Conservation (phyloP, 208 protist genomes). For the Trypanosoma platydactyli region DNA sequence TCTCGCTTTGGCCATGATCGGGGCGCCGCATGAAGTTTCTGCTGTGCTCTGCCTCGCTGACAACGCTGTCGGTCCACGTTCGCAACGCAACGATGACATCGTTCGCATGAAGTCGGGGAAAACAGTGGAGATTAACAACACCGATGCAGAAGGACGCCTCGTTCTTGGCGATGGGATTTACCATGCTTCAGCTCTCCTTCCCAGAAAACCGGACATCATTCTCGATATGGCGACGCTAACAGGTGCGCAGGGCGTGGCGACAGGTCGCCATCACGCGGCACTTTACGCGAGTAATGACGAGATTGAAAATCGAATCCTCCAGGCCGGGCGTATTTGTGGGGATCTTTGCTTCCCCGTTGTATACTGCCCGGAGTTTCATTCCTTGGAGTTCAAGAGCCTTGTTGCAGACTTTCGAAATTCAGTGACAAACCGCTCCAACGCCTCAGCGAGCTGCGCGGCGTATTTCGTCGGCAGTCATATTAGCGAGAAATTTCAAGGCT, state of each 20-base stretch:
- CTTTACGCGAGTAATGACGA: slow-evolving; percentile 80
- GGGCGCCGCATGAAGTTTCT: slow-evolving; percentile 43
- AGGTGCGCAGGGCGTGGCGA: slow-evolving; percentile 86
- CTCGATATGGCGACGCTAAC: slow-evolving; percentile 93
- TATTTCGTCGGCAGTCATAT: slow-evolving; percentile 83
- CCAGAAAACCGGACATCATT: slow-evolving; percentile 76
- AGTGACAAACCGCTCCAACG: slow-evolving; percentile 65
- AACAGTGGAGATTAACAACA: slow-evolving; percentile 94
- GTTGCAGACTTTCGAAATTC: slow-evolving; percentile 82
- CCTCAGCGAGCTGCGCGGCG: slow-evolving; percentile 74
- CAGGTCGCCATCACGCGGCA: slow-evolving; percentile 74
- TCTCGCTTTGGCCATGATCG: slow-evolving; percentile 50
- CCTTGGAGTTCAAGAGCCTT: slow-evolving; percentile 58
- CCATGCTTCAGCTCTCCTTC: slow-evolving; percentile 78
- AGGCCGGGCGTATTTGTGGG: slow-evolving; percentile 53
- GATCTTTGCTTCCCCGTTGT: slow-evolving; percentile 87
- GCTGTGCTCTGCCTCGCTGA: slow-evolving; percentile 85
- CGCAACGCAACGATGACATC: slow-evolving; percentile 90
- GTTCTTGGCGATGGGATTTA: slow-evolving; percentile 90
- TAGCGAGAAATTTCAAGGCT: slow-evolving; percentile 54
- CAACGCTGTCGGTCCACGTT: slow-evolving; percentile 78
- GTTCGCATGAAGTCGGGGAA: slow-evolving; percentile 82
- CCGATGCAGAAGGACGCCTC: slow-evolving; percentile 91
- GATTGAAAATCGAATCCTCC: slow-evolving; percentile 53
- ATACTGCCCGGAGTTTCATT: slow-evolving; percentile 89